phyloP scores from a whole-genome alignment of 768 basidiomycete species.

The Tephrocybe sp. region DNA sequence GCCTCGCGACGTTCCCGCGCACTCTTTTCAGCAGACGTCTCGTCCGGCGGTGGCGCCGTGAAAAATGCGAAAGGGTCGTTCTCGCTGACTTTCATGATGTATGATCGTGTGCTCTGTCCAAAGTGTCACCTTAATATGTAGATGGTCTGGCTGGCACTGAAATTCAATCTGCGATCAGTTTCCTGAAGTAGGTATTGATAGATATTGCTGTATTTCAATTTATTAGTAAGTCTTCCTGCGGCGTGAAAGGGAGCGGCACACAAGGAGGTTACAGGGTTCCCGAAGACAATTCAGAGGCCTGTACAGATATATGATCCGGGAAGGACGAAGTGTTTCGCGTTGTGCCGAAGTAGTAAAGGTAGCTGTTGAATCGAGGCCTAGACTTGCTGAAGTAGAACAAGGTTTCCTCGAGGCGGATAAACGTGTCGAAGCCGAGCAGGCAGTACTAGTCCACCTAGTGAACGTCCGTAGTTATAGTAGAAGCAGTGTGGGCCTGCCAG shows the following conservation, averaged over 20 bases:
- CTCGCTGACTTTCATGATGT: constrained; percentile 22
- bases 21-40: constrained; percentile 47
- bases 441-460: too few species aligned
- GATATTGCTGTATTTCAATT: too few species aligned
- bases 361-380: background rate
- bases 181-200: too few species aligned
- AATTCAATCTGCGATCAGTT: too few species aligned
- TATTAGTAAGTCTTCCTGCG: background rate
- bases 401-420: too few species aligned
- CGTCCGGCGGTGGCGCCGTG: constrained; percentile 56
- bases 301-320: too few species aligned
- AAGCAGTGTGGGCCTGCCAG: constrained; percentile 1
- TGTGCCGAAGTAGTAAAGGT: too few species aligned
- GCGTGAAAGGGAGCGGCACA: background rate
- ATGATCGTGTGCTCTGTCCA: background rate
- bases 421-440: too few species aligned
- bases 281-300: too few species aligned
- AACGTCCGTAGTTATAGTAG: background rate
- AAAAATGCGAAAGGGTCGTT: constrained; percentile 60
- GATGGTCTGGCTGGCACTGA: background rate
- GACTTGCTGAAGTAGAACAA: too few species aligned
- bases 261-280: background rate
- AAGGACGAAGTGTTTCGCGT: too few species aligned
- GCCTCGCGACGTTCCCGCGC: constrained; percentile 48
- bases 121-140: background rate